phyloP scores from a whole-genome alignment of 306 rosid species.

The Mucuna pruriens region DNA sequence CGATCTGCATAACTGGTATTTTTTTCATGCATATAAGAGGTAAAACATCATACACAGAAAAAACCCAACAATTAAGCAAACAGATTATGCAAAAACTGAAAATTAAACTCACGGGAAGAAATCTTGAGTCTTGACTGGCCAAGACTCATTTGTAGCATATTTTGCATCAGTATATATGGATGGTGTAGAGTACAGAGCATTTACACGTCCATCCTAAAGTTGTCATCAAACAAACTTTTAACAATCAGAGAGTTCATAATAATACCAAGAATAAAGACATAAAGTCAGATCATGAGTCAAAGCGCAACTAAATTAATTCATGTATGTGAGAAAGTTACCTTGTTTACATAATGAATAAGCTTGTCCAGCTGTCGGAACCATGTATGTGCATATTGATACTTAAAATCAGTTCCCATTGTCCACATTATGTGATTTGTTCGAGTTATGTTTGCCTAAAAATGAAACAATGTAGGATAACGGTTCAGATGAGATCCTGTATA shows the following conservation, averaged over 20 bases:
- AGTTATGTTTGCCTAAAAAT: conserved; percentile 87
- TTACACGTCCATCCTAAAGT: conserved; percentile 89
- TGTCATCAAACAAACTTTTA: conserved; percentile 30
- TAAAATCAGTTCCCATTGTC: conserved; percentile 99
- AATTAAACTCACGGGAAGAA: conserved; percentile 80
- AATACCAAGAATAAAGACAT: conserved; percentile 19
- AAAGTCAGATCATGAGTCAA: conserved; percentile 21
- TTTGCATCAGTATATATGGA: conserved; percentile 90
- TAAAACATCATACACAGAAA: conserved; percentile 24
- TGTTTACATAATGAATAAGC: conserved; percentile 93
- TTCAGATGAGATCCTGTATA: conserved; percentile 33
- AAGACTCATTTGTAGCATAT: conserved; percentile 64
- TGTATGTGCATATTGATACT: conserved; percentile 89
- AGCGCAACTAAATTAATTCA: not conserved
- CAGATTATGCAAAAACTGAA: conserved; percentile 26
- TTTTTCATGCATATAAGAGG: conserved; percentile 32
- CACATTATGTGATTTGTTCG: conserved; percentile 96
- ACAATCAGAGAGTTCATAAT: conserved; percentile 21
- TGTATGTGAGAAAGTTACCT: conserved; percentile 53
- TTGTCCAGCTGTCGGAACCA: conserved; percentile 96
- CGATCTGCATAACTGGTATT: conserved; percentile 75
- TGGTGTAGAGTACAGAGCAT: conserved; percentile 90
- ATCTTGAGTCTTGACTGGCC: conserved; percentile 85
- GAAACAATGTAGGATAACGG: conserved; percentile 28
- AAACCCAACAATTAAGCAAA: conserved; percentile 3